Base-by-base conservation (phyloP, 495 filamentous ascomycete genomes). In the Aspergillus egyptiacus region DNA sequence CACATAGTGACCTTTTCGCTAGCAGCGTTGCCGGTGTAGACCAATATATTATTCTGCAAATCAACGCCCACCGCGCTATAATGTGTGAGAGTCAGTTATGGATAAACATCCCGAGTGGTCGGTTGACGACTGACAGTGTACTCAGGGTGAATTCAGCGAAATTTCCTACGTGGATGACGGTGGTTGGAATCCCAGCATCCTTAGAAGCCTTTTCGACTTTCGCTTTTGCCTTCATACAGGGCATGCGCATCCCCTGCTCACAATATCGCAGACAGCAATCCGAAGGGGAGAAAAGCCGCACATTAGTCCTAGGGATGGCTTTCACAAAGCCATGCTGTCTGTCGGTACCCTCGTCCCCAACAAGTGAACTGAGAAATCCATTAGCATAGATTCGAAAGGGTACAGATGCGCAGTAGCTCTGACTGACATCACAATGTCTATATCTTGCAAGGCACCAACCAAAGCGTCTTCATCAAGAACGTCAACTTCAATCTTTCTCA, bases 381-480 rank as follows among this genome's bases (percentile, higher is more conserved):
- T 50, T 48, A 33, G 31, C 9, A 48, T 19, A 33, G 14, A 35
- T 34, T 23, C n/a, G 34, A 42, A 33, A 27, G 14, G 5, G 15
- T 42, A 28, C 17, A 24, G 20, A 35, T 36, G 20, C 23, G 14
- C 7, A 40, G 25, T 40, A 31, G 53, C 17, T 13, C 2, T 35
- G 40, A 40, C 48, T 48, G 14, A 61, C 59, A 61, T 58, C 6
- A 61, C 37, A 38, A 61, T 61, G 38, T 61, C 59, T 20, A 61
- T 51, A 50, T 58, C 55, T 20, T 56, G 19, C 13, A 61, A 27
- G 4, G 41, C 42, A 5, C 19, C 43, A 5, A 41, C 34, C 15
- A 61, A 18, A 18, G 52, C 34, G 10, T 48, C 39, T 24, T 58
- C 44, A 42, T 61, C 53, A 2, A 35, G 17, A 6, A 56, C 13